Base-by-base conservation (phyloP, 1,284 basidiomycete species). In the Puccinia novopanici region DNA sequence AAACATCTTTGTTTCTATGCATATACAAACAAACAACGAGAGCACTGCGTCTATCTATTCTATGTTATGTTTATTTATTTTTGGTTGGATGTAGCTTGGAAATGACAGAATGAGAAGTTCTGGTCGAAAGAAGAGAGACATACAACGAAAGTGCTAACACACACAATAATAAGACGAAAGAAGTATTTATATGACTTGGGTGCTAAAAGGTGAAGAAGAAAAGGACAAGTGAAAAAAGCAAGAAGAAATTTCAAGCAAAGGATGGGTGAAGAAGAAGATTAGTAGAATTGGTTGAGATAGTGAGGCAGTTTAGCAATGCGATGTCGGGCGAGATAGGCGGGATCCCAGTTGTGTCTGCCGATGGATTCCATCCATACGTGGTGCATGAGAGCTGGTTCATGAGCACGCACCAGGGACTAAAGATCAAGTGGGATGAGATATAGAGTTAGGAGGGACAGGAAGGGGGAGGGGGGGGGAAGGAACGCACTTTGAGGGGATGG, bases 321-420 rank as follows among this genome's bases (percentile, higher is more conserved):
- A 13, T 68, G 48, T 24, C 67, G 42, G 6, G 22, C 27, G 0
- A 68, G 27, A 27, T 68, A 68, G 15, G 15, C 50, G 4, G 40
- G 13, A 30, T 77, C 75, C 83, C 83, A 84, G 22, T 55, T 42
- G 5, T 84, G 70, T 24, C 83, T 68, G 3, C 83, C 83, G 8
- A 81, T 67, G 22, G 78, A 75, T 71, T 84, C 83, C 83, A 83
- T 83, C 75, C 81, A 84, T 61, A 84, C 82, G 75, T 84, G 83
- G 70, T 84, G 83, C 19, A 84, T 68, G 59, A 84, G 63, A 2
- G 82, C 83, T 83, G 83, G 1, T 75, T 82, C 59, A 82, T 83
- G 0, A 82, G 82, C 3, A 83, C 82, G 5, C 83, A 42, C 83
- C 83, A 3, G 83, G 83, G 27, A 80, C 82, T 82, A n/a, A n/a